phyloP scores from a whole-genome alignment of 139 green algal species.

The Chlorella sp. region DNA sequence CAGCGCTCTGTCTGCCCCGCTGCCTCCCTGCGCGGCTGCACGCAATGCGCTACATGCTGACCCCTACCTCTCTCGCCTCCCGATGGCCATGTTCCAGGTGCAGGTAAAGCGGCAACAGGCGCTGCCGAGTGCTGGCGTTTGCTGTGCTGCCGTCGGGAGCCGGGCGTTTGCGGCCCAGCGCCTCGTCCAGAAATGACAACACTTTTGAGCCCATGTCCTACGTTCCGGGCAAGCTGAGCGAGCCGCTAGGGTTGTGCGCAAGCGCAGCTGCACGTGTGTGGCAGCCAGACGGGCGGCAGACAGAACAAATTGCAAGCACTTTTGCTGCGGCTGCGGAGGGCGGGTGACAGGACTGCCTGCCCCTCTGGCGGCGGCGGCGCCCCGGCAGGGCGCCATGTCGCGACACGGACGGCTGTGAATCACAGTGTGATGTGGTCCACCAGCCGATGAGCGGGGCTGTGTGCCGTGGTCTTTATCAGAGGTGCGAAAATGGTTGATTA shows the following conservation, averaged over 20 bases:
- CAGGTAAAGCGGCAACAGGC: constrained; percentile 5
- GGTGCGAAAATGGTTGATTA: too few species aligned
- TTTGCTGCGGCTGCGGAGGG: too few species aligned
- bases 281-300: not conserved
- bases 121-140: not conserved
- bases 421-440: too few species aligned
- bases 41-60: too few species aligned
- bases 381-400: too few species aligned
- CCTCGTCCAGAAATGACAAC: not conserved
- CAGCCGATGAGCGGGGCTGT: too few species aligned
- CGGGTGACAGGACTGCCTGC: too few species aligned
- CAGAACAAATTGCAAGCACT: not conserved
- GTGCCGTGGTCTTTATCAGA: too few species aligned
- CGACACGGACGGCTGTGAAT: too few species aligned
- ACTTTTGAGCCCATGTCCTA: not conserved
- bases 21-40: not conserved
- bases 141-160: not conserved
- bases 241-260: not conserved
- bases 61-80: constrained; percentile 3
- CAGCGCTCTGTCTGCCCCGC: too few species aligned
- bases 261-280: not conserved
- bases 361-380: too few species aligned
- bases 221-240: not conserved
- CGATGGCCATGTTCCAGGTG: not conserved
- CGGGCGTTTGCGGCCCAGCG: not conserved